A percentile compares a stretch with the other conserved stretches of the same genome.
Conservation (phyloP, 805 yeast genomes). For the Torulaspora franciscae region DNA sequence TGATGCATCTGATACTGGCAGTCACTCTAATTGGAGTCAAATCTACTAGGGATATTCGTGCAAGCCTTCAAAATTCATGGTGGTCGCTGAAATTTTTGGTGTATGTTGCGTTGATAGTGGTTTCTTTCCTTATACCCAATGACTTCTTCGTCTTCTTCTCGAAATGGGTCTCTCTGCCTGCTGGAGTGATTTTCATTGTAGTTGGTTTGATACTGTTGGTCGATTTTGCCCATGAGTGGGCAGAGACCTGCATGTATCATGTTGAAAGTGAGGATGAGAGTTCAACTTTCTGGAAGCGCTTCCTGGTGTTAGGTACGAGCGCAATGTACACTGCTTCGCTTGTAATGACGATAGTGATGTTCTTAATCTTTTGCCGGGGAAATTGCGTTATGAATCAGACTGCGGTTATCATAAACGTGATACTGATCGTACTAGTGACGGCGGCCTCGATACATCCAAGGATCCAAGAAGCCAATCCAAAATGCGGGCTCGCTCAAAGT, state of each 20-base stretch:
- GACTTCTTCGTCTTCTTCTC: constrained; percentile 85
- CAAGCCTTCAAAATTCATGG: constrained; percentile 82
- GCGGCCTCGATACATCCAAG: constrained; percentile 70
- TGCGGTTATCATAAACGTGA: constrained; percentile 72
- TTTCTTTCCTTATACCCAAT: constrained; percentile 81
- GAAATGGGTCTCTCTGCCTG: constrained; percentile 76
- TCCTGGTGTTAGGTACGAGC: constrained; percentile 81
- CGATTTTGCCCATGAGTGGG: constrained; percentile 98
- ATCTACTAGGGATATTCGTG: constrained; percentile 71
- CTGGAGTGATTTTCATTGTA: constrained; percentile 78
- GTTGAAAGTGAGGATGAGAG: constrained; percentile 74
- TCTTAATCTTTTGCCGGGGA: constrained; percentile 68
- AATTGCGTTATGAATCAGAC: constrained; percentile 89
- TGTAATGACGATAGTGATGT: constrained; percentile 73
- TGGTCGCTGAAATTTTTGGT: constrained; percentile 74
- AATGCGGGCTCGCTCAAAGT: constrained; percentile 93
- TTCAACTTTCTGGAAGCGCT: constrained; percentile 63
- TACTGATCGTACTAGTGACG: constrained; percentile 61
- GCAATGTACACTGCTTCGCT: constrained; percentile 75
- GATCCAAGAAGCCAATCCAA: constrained; percentile 88
- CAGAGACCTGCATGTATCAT: constrained; percentile 87
- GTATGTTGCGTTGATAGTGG: constrained; percentile 52
- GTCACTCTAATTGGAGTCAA: constrained; percentile 63
- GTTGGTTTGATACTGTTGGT: constrained; percentile 87
- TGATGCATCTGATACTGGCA: constrained; percentile 70